Evolutionary conservation across 768 basidiomycete species (phyloP).

Genomic region (Holtermanniella nyarrowii): DNA sequence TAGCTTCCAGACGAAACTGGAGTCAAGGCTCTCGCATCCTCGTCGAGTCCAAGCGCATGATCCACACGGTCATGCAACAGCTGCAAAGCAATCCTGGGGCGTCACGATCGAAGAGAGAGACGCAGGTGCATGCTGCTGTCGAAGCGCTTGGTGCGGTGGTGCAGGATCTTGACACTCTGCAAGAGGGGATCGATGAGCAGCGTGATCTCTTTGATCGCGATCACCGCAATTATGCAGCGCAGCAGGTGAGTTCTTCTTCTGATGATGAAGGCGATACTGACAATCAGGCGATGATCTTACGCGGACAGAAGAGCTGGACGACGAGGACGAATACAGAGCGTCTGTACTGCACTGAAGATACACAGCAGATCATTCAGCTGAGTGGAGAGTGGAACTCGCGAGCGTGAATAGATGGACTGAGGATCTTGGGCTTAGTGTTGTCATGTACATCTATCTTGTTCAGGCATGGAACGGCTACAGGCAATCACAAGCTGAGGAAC

Average conservation of each 20-base stretch:
- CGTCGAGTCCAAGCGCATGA: conserved; percentile 64
- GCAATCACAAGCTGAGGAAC: too few species aligned
- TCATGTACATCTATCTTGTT: too few species aligned
- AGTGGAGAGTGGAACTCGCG: conserved; percentile 21
- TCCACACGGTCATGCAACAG: conserved; percentile 58
- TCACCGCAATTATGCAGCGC: conserved; percentile 90
- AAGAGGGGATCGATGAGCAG: conserved; percentile 83
- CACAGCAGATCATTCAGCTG: conserved; percentile 17
- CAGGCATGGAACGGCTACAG: too few species aligned
- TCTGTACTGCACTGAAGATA: conserved; percentile 81
- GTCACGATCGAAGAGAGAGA: conserved; percentile 67
- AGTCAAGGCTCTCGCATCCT: conserved; percentile 82
- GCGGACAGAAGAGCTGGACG: conserved; percentile 94
- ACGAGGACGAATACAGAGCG: conserved; percentile 80
- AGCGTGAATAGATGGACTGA: neutral
- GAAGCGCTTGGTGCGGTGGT: conserved; percentile 73
- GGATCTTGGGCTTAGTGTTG: neutral
- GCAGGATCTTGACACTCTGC: conserved; percentile 73
- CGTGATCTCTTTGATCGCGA: conserved; percentile 85
- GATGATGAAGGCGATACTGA: neutral
- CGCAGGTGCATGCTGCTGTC: conserved; percentile 60
- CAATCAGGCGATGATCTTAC: conserved; percentile 78
- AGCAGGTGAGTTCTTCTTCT: conserved; percentile 56
- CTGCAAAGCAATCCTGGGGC: conserved; percentile 26
- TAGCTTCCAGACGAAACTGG: conserved; percentile 84